Percentiles rank a stretch among this genome's conserved stretches.
phyloP scores from a whole-genome alignment of 768 basidiomycete species.

The Galerina marginata region DNA sequence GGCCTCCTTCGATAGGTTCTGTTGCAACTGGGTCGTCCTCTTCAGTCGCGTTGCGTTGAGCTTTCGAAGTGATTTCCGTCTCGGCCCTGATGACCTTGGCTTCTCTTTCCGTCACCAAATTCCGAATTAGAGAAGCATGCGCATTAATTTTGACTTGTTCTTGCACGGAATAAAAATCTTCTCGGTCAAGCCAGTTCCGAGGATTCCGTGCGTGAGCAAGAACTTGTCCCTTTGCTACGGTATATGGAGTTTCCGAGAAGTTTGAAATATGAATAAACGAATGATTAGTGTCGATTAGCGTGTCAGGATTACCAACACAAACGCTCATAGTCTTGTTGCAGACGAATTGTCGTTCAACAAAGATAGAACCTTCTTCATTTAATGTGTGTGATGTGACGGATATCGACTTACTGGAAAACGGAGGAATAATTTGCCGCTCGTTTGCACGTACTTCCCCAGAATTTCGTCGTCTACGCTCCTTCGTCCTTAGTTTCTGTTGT shows the following conservation, averaged over 20 bases:
- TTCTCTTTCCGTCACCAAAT: neutral
- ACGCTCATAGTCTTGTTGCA: conserved; percentile 5
- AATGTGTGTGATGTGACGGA: conserved; percentile 6
- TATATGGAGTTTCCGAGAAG: conserved; percentile 15
- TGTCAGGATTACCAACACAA: conserved; percentile 19
- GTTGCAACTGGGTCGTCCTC: conserved; percentile 22
- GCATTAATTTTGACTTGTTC: neutral
- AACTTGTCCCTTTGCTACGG: conserved; percentile 16
- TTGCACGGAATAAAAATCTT: neutral
- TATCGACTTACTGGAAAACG: conserved; percentile 15
- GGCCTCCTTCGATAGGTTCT: conserved; percentile 31
- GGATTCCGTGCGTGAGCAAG: conserved; percentile 17
- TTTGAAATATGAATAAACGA: conserved; percentile 14
- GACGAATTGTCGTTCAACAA: conserved; percentile 20
- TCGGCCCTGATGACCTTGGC: neutral
- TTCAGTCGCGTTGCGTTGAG: neutral
- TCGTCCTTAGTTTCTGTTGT: neutral
- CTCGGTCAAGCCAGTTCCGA: conserved; percentile 17
- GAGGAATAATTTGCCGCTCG: conserved; percentile 10
- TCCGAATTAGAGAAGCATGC: neutral
- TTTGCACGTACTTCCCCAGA: conserved; percentile 6
- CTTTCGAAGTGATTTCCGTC: conserved; percentile 1
- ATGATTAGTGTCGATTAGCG: too few relatives aligned
- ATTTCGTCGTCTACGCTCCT: neutral
- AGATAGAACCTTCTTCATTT: neutral